Evolutionary conservation across 495 filamentous ascomycete genomes (phyloP), one percentile per base, ranked within the genome.

Genomic region (Xylaria bambusicola): DNA sequence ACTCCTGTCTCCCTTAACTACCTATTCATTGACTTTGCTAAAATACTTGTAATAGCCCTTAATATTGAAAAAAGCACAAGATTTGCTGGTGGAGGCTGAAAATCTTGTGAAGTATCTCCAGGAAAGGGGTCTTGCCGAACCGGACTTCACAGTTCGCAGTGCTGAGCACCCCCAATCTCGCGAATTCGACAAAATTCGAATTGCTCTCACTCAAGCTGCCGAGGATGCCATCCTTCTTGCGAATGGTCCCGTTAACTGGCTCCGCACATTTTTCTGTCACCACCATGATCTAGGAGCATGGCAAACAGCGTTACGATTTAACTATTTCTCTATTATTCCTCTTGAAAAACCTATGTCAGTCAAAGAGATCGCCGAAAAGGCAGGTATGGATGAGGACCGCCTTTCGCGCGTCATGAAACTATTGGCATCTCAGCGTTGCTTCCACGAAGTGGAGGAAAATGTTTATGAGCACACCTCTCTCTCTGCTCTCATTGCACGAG

Each of bases 371-470:
- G 69, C 69, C 0, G n/a, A 48, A 7, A 55, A 31, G n/a, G 60
- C 62, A 0, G 53, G 57, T 0, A 33, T 69, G 36, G 66, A 71
- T 23, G 26, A 42, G n/a, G 66, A 67, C 47, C 53, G 66, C 1
- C 42, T 49, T 5, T n/a, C 53, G 2, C 64, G 61, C 6, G 33
- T 65, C 26, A 38, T 71, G 17, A 59, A 66, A 8, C 29, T 65
- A 4, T 35, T 71, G 15, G 45, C 52, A 0, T 62, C 68, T 13
- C 49, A 68, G 20, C 54, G 61, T 13, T 52, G 64, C 2, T 71
- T 71, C 50, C 15, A 61, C n/a, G 68, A 71, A 41, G 9, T 51
- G 6, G 31, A 35, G 23, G 49, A 38, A 1, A 56, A 50, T 20
- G 13, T 13, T 1, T 51, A 8, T 36, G 48, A 51, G 31, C 48